Percentiles rank a stretch among this genome's conserved stretches.
Conservation (phyloP, 306 rosid species). For the Quillaja saponaria region DNA sequence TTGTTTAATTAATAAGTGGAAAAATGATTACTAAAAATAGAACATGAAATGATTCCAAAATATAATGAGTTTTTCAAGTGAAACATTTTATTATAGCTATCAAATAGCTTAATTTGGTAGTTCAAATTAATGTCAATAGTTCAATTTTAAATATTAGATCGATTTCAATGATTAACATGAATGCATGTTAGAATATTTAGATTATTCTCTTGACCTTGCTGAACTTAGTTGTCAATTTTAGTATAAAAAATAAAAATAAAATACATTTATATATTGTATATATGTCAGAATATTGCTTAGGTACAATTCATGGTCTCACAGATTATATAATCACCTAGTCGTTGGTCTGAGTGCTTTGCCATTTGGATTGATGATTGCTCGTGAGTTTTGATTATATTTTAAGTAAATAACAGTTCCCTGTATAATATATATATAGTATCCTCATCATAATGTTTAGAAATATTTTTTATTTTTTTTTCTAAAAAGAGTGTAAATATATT, state of each 20-base stretch:
- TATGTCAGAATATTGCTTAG: background rate
- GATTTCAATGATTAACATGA: conserved; percentile 16
- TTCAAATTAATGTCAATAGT: background rate
- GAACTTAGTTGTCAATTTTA: background rate
- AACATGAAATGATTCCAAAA: too few species aligned
- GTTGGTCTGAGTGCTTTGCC: conserved; percentile 23
- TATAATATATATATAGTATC: too few species aligned
- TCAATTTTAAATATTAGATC: background rate
- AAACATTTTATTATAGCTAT: too few species aligned
- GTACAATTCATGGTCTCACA: background rate
- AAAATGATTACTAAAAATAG: too few species aligned
- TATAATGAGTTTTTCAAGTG: too few species aligned
- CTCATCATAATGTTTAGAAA: too few species aligned
- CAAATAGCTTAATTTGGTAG: too few species aligned
- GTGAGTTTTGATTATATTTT: conserved; percentile 9
- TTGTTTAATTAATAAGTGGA: too few species aligned
- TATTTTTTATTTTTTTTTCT: too few species aligned
- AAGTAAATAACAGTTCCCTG: too few species aligned
- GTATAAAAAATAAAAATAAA: too few species aligned
- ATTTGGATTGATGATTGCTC: conserved; percentile 34
- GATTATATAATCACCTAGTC: background rate
- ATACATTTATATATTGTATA: background rate
- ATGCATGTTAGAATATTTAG: background rate
- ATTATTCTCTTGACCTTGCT: background rate
- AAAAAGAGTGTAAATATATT: too few species aligned